phyloP scores from a whole-genome alignment of 2,329 filamentous ascomycete genomes.

The Exophiala sp. region DNA sequence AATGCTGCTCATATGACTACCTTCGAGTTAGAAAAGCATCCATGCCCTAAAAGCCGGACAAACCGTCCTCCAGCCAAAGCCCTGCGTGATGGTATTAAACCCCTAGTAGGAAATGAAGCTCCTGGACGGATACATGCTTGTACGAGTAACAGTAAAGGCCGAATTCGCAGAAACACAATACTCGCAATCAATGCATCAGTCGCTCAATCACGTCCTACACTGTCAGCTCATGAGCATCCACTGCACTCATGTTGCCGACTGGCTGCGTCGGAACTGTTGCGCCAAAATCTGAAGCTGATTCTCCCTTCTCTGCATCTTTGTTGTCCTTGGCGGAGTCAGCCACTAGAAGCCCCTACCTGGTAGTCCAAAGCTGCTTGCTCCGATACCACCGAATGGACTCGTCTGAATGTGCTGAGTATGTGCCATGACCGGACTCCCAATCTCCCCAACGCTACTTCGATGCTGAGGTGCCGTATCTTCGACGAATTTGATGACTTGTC shows the following conservation, averaged over 20 bases:
- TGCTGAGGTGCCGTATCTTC: conserved; percentile 47
- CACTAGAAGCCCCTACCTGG: conserved; percentile 26
- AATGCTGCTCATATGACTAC: neutral
- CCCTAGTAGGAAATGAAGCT: neutral
- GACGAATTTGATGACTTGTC: conserved; percentile 48
- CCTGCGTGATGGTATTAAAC: neutral
- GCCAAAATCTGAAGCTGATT: conserved; percentile 5
- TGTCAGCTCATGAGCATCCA: neutral
- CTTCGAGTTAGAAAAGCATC: neutral
- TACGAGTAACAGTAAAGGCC: neutral
- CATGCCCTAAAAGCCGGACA: too few relatives aligned
- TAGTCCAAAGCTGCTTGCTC: conserved; percentile 21
- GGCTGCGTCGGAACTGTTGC: conserved; percentile 14
- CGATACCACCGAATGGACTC: conserved; percentile 18
- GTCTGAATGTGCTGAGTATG: conserved; percentile 22
- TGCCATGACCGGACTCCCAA: conserved; percentile 59
- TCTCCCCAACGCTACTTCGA: conserved; percentile 59
- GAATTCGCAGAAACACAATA: neutral
- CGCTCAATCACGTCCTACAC: neutral
- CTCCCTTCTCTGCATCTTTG: conserved; percentile 1
- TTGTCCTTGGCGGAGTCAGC: conserved; percentile 21
- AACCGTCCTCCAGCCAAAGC: neutral
- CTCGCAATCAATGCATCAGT: neutral
- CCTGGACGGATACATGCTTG: neutral
- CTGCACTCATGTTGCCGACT: conserved; percentile 9